A percentile compares a stretch with the other conserved stretches of the same genome.
Conservation (phyloP, 495 filamentous ascomycete species). For the Daldinia childiae region DNA sequence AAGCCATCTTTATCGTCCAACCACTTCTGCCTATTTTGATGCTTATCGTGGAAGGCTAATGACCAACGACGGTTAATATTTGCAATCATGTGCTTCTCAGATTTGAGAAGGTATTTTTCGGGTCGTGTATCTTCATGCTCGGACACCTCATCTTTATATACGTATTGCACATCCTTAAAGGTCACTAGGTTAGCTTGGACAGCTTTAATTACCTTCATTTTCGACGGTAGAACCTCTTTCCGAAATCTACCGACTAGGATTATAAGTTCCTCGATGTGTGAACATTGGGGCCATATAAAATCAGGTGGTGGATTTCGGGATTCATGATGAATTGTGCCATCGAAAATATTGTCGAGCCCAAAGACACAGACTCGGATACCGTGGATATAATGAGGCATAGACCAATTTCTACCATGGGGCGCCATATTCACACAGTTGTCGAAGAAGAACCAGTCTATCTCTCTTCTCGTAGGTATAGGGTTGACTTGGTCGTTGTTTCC, state of each 20-base stretch:
- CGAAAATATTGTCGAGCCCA: conserved; percentile 16
- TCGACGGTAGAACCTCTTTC: conserved; percentile 8
- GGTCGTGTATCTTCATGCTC: too few species aligned
- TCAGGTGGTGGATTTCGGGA: background rate
- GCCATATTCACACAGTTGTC: background rate
- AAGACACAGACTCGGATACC: conserved; percentile 10
- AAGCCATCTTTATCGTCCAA: background rate
- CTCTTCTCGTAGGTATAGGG: background rate
- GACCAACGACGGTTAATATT: background rate
- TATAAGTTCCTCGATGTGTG: conserved; percentile 24
- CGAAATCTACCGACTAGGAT: conserved; percentile 23
- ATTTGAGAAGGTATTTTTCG: too few species aligned
- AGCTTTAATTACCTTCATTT: conserved; percentile 8
- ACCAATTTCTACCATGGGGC: too few species aligned
- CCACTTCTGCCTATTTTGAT: background rate
- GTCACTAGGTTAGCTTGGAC: background rate
- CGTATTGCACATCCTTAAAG: background rate
- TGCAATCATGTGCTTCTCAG: conserved; percentile 19
- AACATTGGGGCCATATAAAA: conserved; percentile 1
- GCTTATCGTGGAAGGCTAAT: background rate
- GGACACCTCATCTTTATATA: too few species aligned
- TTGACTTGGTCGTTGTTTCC: background rate
- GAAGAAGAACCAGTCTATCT: conserved; percentile 30
- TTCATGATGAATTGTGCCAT: background rate
- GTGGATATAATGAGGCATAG: background rate